phyloP scores from a whole-genome alignment of 495 filamentous ascomycete genomes.

The Polyplosphaeria fusca region DNA sequence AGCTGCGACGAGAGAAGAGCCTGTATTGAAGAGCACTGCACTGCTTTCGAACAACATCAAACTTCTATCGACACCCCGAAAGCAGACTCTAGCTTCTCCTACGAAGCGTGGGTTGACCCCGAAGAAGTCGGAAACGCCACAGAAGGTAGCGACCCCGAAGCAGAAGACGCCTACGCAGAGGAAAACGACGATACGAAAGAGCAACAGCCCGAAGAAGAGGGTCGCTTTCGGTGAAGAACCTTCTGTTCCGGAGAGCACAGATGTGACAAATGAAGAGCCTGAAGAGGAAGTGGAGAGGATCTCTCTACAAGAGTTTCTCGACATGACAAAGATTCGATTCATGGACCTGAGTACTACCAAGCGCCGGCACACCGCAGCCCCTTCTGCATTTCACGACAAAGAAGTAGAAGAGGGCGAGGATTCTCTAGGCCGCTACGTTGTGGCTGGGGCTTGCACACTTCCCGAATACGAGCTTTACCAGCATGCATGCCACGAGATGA shows the following conservation, averaged over 20 bases:
- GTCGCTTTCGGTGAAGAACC: slow-evolving; percentile 27
- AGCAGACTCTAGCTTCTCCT: slow-evolving; percentile 30
- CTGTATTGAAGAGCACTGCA: slow-evolving; percentile 28
- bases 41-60: slow-evolving; percentile 39
- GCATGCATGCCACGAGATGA: slow-evolving; percentile 90
- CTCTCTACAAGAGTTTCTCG: slow-evolving; percentile 85
- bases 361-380: slow-evolving; percentile 75
- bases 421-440: slow-evolving; percentile 69
- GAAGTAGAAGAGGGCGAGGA: slow-evolving; percentile 39
- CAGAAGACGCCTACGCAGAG: slow-evolving; percentile 28
- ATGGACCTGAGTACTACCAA: slow-evolving; percentile 95
- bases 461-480: slow-evolving; percentile 93
- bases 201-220: slow-evolving; percentile 24
- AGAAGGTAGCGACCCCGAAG: slow-evolving; percentile 28
- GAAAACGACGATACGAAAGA: slow-evolving; percentile 28
- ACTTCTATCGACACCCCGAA: slow-evolving; percentile 40
- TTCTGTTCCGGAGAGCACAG: slow-evolving; percentile 1
- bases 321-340: slow-evolving; percentile 93
- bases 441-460: slow-evolving; percentile 84
- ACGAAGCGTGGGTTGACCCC: slow-evolving; percentile 31
- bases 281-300: slow-evolving; percentile 57
- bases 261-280: slow-evolving; percentile 4
- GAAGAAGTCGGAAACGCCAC: slow-evolving; percentile 39
- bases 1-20: slow-evolving; percentile 7
- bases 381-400: slow-evolving; percentile 46